phyloP scores from a whole-genome alignment of 768 basidiomycete genomes.

The Infundibulicybe gibba region DNA sequence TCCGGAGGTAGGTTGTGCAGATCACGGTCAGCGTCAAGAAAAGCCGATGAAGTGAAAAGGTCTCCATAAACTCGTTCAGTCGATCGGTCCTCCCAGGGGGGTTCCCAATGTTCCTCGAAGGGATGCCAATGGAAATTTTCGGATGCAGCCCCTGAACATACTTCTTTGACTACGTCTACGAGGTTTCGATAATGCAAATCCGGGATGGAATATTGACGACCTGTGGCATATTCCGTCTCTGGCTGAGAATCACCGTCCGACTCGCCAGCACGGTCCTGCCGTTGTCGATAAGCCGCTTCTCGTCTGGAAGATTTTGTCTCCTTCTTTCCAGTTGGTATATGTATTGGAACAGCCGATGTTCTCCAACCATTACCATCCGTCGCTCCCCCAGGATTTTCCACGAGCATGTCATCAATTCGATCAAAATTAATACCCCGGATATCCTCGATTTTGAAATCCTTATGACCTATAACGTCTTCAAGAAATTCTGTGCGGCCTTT shows the following conservation, averaged over 20 bases:
- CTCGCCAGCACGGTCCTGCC: neutral
- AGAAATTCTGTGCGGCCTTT: slow-evolving; percentile 6
- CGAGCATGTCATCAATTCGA: slow-evolving; percentile 13
- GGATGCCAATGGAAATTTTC: slow-evolving; percentile 21
- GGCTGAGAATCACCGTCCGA: neutral
- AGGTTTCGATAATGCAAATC: slow-evolving; percentile 16
- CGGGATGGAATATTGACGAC: slow-evolving; percentile 10
- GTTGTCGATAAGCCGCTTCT: neutral
- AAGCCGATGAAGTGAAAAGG: slow-evolving; percentile 16
- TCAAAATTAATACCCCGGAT: slow-evolving; percentile 16
- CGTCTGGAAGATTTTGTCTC: slow-evolving; percentile 11
- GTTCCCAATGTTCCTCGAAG: slow-evolving; percentile 19
- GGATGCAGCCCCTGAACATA: slow-evolving; percentile 10
- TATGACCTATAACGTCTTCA: slow-evolving; percentile 9
- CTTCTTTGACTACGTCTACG: slow-evolving; percentile 9
- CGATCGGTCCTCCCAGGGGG: slow-evolving; percentile 6
- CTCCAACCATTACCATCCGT: slow-evolving; percentile 19
- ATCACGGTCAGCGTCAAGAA: slow-evolving; percentile 13
- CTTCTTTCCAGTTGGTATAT: slow-evolving; percentile 17
- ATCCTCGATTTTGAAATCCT: slow-evolving; percentile 11
- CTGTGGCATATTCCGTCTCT: neutral
- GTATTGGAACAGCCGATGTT: slow-evolving; percentile 12
- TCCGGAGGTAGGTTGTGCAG: slow-evolving; percentile 15
- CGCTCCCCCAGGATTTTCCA: slow-evolving; percentile 7
- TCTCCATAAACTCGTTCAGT: slow-evolving; percentile 16